phyloP scores from a whole-genome alignment of 805 yeast species.

The Starmerella powellii region DNA sequence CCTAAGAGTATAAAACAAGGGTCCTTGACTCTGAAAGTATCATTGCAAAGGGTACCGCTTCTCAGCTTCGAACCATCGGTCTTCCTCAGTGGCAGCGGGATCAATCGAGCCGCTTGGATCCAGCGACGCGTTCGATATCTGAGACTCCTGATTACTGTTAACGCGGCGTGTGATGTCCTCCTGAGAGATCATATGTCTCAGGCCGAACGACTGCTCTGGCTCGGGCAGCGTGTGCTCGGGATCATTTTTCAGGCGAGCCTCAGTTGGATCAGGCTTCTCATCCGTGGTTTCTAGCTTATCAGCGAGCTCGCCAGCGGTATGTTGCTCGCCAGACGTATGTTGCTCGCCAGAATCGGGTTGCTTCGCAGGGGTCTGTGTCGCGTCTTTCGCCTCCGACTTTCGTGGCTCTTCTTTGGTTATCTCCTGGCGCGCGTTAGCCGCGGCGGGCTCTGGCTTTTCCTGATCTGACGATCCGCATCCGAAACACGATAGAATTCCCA shows the following conservation, averaged over 20 bases:
- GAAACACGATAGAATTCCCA: constrained; percentile 1
- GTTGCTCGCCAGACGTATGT: neutral
- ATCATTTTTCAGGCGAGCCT: too few species aligned
- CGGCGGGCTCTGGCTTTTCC: neutral
- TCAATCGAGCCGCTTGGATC: neutral
- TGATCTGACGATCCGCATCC: constrained; percentile 6
- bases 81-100: constrained; percentile 9
- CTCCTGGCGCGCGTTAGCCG: neutral
- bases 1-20: too few species aligned
- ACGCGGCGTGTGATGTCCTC: neutral
- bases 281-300: neutral
- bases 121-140: neutral
- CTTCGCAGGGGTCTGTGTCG: neutral
- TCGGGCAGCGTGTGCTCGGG: neutral
- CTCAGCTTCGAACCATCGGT: constrained; percentile 11
- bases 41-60: too few species aligned
- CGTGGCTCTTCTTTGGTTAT: neutral
- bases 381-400: neutral
- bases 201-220: constrained; percentile 11
- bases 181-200: constrained; percentile 7
- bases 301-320: neutral
- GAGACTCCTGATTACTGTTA: neutral
- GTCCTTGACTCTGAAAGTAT: neutral
- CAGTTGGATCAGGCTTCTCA: too few species aligned
- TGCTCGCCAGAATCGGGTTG: neutral